Evolutionary conservation across 768 basidiomycete species (phyloP).

Genomic region (Rhizopogon vinicolor): DNA sequence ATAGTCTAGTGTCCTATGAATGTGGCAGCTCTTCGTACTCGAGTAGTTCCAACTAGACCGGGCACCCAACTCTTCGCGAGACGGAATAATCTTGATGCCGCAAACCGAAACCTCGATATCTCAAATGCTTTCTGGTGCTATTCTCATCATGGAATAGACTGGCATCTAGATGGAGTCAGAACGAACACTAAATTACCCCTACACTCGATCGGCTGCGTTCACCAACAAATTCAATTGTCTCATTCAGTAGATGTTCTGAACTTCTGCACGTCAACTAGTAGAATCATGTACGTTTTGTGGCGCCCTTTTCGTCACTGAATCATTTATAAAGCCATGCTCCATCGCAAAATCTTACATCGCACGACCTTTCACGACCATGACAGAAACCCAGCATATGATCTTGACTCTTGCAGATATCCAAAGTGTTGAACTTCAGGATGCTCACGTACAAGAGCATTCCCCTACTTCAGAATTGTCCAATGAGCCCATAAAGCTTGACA

Average conservation of each 20-base stretch:
- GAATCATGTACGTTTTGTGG: neutral
- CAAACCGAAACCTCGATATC: too few species aligned
- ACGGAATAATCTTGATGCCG: too few species aligned
- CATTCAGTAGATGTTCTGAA: too few species aligned
- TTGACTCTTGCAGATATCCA: neutral
- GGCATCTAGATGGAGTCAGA: too few species aligned
- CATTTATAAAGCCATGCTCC: neutral
- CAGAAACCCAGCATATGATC: conserved; percentile 1
- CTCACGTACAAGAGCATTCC: neutral
- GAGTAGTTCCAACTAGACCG: too few species aligned
- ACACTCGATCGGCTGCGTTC: neutral
- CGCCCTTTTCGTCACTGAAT: neutral
- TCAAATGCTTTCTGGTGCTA: too few species aligned
- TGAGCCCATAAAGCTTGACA: conserved; percentile 15
- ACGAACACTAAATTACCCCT: too few species aligned
- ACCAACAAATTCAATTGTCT: neutral
- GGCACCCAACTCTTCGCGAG: too few species aligned
- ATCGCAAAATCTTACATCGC: neutral
- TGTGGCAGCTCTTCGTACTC: too few species aligned
- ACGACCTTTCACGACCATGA: neutral
- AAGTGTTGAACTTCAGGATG: neutral
- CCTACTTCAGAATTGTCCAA: neutral
- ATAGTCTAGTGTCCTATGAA: too few species aligned
- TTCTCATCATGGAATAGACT: too few species aligned
- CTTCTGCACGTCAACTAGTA: neutral